Conservation (phyloP, 2,329 filamentous ascomycete species). For the Dryadomyces quercivorus region DNA sequence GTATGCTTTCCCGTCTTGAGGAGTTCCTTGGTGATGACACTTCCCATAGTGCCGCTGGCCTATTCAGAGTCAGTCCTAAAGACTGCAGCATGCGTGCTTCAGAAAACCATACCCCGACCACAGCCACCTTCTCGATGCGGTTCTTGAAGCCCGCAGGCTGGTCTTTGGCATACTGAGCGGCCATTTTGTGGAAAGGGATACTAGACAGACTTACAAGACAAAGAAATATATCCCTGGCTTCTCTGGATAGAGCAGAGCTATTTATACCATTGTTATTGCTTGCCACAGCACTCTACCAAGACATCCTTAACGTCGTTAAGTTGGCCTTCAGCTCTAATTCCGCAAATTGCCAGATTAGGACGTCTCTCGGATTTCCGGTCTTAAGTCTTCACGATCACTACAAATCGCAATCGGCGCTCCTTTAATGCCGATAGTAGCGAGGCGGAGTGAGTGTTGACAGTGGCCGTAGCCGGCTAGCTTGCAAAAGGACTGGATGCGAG, state of each 20-base stretch:
- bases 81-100: neutral
- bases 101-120: constrained; percentile 13
- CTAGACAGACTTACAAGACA: too few relatives aligned
- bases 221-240: too few relatives aligned
- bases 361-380: neutral
- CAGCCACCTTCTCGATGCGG: constrained; percentile 14
- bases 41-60: constrained; percentile 15
- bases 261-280: too few relatives aligned
- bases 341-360: neutral
- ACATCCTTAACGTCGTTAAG: neutral
- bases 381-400: neutral
- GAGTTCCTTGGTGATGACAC: constrained; percentile 10
- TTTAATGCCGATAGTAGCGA: neutral
- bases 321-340: neutral
- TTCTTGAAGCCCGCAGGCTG: constrained; percentile 17
- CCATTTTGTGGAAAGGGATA: neutral
- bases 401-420: neutral
- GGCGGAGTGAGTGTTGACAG: too few relatives aligned
- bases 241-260: too few relatives aligned
- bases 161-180: constrained; percentile 15
- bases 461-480: too few relatives aligned
- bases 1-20: constrained; percentile 26
- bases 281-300: too few relatives aligned
- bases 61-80: constrained; percentile 4
- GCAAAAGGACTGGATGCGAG: too few relatives aligned